These are phyloP conservation scores for Plasmodium knowlesi DNA, from an alignment of 169 alveolate species.

Conservation along the genomic window DNA sequence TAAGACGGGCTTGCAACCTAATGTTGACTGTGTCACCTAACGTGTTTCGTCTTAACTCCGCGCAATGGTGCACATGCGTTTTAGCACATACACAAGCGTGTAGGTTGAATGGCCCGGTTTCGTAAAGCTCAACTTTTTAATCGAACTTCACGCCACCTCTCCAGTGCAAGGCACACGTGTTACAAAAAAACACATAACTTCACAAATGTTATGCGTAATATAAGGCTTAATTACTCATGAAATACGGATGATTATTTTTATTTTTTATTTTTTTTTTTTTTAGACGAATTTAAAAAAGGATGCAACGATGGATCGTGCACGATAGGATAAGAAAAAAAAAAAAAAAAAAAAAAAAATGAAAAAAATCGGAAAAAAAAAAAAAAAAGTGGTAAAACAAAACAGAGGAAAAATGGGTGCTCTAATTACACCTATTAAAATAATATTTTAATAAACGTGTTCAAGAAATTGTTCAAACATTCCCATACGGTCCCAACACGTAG, in stretches of 20 bases:
- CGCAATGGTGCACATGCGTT: background rate
- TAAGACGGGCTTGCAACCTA: background rate
- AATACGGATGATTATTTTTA: background rate
- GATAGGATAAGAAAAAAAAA: background rate
- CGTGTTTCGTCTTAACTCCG: background rate
- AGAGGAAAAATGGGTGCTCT: background rate
- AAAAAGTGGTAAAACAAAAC: background rate
- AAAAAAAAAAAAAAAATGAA: background rate
- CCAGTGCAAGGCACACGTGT: background rate
- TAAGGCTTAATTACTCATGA: background rate
- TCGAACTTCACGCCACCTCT: background rate
- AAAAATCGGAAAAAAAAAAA: background rate
- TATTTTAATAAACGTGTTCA: background rate
- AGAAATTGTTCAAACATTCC: background rate
- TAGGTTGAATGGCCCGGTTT: background rate
- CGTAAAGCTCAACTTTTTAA: background rate
- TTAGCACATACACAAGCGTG: background rate
- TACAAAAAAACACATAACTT: conserved; percentile 1
- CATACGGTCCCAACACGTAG: background rate
- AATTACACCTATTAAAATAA: background rate
- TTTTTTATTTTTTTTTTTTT: background rate
- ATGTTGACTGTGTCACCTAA: background rate
- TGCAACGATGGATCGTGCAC: background rate
- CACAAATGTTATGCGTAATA: background rate
- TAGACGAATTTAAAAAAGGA: background rate